phyloP scores from a whole-genome alignment of 2,329 filamentous ascomycete genomes.

The Exophiala oligosperma region DNA sequence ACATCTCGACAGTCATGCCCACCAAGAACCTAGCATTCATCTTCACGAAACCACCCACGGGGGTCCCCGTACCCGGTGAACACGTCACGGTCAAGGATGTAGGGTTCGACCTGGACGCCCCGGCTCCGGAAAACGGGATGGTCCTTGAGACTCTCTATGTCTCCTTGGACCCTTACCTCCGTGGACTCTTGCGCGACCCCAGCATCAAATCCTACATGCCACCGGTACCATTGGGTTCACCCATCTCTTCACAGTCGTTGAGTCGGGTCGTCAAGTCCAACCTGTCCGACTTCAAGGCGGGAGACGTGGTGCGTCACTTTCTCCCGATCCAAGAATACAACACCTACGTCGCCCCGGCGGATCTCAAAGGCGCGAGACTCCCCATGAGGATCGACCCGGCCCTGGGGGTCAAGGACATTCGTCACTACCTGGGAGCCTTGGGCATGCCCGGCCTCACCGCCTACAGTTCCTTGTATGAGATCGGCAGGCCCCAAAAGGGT shows the following conservation, averaged over 20 bases:
- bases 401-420: slow-evolving; percentile 34
- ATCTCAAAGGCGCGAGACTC: neutral
- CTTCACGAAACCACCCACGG: slow-evolving; percentile 68
- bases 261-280: slow-evolving; percentile 71
- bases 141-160: slow-evolving; percentile 65
- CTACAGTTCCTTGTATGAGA: slow-evolving; percentile 72
- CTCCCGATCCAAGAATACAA: slow-evolving; percentile 69
- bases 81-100: slow-evolving; percentile 67
- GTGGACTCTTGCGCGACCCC: slow-evolving; percentile 67
- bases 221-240: slow-evolving; percentile 60
- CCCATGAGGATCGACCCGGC: slow-evolving; percentile 14
- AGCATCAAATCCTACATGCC: slow-evolving; percentile 66
- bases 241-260: slow-evolving; percentile 65
- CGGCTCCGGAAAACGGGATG: slow-evolving; percentile 57
- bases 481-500: slow-evolving; percentile 72
- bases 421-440: slow-evolving; percentile 70
- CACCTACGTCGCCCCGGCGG: slow-evolving; percentile 1
- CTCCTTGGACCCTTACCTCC: slow-evolving; percentile 76
- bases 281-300: slow-evolving; percentile 61
- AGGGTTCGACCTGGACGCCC: slow-evolving; percentile 63
- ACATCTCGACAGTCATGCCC: slow-evolving; percentile 7
- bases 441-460: slow-evolving; percentile 79
- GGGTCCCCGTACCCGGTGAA: slow-evolving; percentile 67
- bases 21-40: slow-evolving; percentile 69
- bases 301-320: slow-evolving; percentile 61